Evolutionary conservation across 257 asterid genomes (phyloP).

Genomic region (Sherardia arvensis): DNA sequence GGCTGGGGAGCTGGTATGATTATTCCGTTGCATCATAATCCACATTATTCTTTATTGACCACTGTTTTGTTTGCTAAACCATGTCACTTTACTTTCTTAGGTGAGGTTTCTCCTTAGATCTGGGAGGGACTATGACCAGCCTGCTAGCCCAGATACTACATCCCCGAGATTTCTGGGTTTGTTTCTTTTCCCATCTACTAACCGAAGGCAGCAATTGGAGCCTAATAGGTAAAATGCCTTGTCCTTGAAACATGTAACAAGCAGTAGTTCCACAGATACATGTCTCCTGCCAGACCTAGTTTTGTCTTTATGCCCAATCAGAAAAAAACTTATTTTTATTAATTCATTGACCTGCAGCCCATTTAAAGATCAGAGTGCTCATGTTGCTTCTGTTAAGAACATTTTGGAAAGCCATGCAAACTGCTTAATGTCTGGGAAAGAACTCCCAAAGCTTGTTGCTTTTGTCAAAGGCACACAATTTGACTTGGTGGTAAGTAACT

Average conservation of each 20-base stretch:
- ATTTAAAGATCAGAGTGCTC: constrained; percentile 81
- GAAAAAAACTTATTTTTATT: constrained; percentile 5
- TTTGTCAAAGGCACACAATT: constrained; percentile 99
- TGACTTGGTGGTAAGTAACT: constrained; percentile 73
- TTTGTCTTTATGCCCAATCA: not conserved
- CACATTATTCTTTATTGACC: constrained; percentile 5
- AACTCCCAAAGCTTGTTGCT: constrained; percentile 94
- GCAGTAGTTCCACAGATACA: not conserved
- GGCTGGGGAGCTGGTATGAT: constrained; percentile 97
- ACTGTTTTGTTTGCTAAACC: not conserved
- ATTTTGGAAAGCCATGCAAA: constrained; percentile 96
- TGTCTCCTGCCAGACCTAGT: constrained; percentile 3
- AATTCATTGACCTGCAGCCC: constrained; percentile 43
- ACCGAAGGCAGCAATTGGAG: constrained; percentile 70
- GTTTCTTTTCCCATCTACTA: constrained; percentile 71
- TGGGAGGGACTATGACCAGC: constrained; percentile 81
- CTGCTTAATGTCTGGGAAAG: constrained; percentile 96
- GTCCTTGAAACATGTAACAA: not conserved
- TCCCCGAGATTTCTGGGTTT: constrained; percentile 92
- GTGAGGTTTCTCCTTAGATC: constrained; percentile 97
- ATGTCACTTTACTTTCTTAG: constrained; percentile 26
- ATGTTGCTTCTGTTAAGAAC: constrained; percentile 87
- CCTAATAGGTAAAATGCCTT: constrained; percentile 44
- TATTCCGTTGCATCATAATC: constrained; percentile 5
- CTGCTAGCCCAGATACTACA: constrained; percentile 46